Base-by-base conservation (phyloP, 2,329 filamentous ascomycete species). In the Fusarium pseudoanthophilum region DNA sequence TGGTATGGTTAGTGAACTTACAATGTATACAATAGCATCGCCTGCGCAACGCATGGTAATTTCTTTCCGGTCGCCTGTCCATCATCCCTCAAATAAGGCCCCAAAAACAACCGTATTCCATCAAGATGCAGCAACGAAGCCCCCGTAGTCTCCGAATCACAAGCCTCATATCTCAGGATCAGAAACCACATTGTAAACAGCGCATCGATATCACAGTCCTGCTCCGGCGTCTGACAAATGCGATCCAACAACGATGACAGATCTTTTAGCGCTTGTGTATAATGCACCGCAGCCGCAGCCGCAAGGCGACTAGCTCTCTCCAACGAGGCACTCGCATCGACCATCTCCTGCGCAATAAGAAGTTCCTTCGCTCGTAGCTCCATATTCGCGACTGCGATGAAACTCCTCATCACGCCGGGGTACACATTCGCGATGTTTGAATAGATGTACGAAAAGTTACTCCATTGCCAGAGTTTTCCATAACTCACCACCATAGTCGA, bases 101-200 rank as follows among this genome's bases (percentile, higher is more conserved):
- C 45, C 10, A 76, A 9, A 14, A 76, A 76, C 0, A 71, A 63
- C 1, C 74, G 56, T 2, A 76, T 76, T 2, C 74, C 74, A 5
- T 77, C 74, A 0, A 76, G 58, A 49, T 76, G 74, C 7, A 76
- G 42, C 2, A 73, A 21, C 2, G 70, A 75, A 2, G 74, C 67
- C 6, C 39, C 67, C 0, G 63, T 67, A 4, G 72, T 74, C 39
- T 74, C 70, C 1, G 70, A 72, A 10, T 77, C 72, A 26, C 59
- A 66, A 20, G 70, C 64, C 21, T 76, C 74, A 1, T 74, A 76
- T 9, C 61, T 51, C 4, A 76, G 13, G 11, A 76, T 75, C 0
- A 76, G 64, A 10, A 77, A 76, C 74, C 74, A 76, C 74, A 76
- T 77, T 1, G 68, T 52, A 30, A 76, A 76, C 4, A 76, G 11